Conservation (phyloP, 148 eudicot genomes). For the Hydrangea macrophylla region DNA sequence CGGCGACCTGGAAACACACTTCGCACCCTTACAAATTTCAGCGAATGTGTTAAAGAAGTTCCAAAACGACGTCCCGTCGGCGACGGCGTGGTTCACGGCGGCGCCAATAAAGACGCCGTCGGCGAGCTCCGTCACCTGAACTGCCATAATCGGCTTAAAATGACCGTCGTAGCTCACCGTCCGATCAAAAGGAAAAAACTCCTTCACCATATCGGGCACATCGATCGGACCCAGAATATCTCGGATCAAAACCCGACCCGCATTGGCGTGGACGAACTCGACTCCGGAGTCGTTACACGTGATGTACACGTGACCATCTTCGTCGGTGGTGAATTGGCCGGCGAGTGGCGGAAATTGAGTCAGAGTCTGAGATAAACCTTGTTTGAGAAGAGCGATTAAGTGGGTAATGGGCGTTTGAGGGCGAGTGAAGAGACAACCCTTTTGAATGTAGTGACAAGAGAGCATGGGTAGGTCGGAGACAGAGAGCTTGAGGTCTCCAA, state of each 20-base stretch:
- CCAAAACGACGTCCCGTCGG: conserved; percentile 87
- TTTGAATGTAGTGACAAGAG: conserved; percentile 86
- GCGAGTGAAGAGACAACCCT: conserved; percentile 54
- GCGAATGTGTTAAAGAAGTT: conserved; percentile 77
- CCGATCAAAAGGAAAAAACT: conserved; percentile 47
- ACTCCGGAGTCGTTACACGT: conserved; percentile 58
- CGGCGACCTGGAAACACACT: conserved; percentile 34
- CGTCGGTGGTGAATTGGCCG: conserved; percentile 56
- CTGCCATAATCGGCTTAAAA: conserved; percentile 51
- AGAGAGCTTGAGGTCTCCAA: conserved; percentile 42
- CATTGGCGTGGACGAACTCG: conserved; percentile 50
- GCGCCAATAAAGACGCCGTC: conserved; percentile 73
- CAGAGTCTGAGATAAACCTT: conserved; percentile 39
- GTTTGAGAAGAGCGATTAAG: conserved; percentile 33
- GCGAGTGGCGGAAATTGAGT: conserved; percentile 71
- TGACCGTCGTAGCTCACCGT: conserved; percentile 72
- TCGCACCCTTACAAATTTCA: conserved; percentile 44
- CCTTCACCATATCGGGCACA: conserved; percentile 46
- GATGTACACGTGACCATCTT: conserved; percentile 43
- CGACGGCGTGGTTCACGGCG: conserved; percentile 71
- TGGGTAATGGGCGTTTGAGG: conserved; percentile 18
- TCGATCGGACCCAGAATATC: conserved; percentile 41
- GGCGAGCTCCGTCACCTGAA: conserved; percentile 67
- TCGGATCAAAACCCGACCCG: conserved; percentile 18
- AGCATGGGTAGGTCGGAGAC: no score